A percentile compares a stretch with the other conserved stretches of the same genome.
These are phyloP conservation scores for Podospora tetraspora DNA, from an alignment of 495 filamentous ascomycete genomes.

Conservation along the genomic window DNA sequence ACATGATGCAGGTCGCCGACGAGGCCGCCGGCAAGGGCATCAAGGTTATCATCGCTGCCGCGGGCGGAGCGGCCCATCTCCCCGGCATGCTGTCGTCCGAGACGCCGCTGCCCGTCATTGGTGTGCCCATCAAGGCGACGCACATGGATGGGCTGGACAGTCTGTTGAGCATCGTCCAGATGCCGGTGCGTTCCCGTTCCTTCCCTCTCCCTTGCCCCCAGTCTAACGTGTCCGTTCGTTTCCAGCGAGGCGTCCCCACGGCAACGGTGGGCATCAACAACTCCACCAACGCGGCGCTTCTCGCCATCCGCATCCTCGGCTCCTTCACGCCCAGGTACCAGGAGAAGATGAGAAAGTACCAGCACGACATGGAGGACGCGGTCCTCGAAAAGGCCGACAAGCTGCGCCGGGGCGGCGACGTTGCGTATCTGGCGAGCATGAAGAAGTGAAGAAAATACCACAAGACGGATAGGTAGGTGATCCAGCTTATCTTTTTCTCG, in stretches of 20 bases:
- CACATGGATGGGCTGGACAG: constrained; percentile 85
- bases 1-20: constrained; percentile 72
- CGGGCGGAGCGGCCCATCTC: constrained; percentile 85
- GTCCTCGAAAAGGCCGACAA: constrained; percentile 60
- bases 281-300: constrained; percentile 81
- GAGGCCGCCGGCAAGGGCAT: constrained; percentile 63
- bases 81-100: constrained; percentile 88
- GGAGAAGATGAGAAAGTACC: constrained; percentile 62
- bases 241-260: constrained; percentile 65
- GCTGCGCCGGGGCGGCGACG: constrained; percentile 62
- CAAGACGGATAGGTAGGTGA: neutral
- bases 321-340: constrained; percentile 53
- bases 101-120: constrained; percentile 87
- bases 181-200: constrained; percentile 54
- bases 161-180: constrained; percentile 84
- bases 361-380: constrained; percentile 56
- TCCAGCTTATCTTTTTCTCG: constrained; percentile 1
- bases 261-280: constrained; percentile 93
- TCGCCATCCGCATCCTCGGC: constrained; percentile 82
- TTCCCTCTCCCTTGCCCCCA: neutral
- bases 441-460: neutral
- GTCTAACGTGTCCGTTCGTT: neutral
- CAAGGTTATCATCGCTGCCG: constrained; percentile 90
- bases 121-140: constrained; percentile 83
- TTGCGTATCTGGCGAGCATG: constrained; percentile 53